Evolutionary conservation across 2,329 filamentous ascomycete species (phyloP), one percentile per base, ranked within the genome.

Genomic region (Periconia sp.): DNA sequence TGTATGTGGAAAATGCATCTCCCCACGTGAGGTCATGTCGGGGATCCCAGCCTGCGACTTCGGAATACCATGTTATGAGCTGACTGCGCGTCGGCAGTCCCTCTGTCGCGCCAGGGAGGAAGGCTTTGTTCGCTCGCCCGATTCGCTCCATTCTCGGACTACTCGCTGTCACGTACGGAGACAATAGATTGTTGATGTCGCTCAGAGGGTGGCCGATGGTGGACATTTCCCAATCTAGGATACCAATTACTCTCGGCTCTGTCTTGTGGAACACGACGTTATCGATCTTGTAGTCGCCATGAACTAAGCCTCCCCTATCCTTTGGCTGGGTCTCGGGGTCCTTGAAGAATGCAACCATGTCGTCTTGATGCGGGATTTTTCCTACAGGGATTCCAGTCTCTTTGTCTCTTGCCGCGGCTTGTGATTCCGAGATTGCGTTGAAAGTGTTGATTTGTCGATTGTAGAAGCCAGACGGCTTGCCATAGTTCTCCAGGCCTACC

Each of bases 201-300:
- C 90, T 93, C 19, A 97, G 83, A 1, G 94, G 94, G 73, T 99
- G 93, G n/a, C 94, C 94, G 50, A 97, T 87, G 0, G 94, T 97
- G 35, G 91, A 92, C 91, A 99, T 96, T 78, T 97, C 94, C 71
- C 74, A 89, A 83, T 99, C 94, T 6, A 97, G 77, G 50, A 97
- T 92, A 3, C 93, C 94, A 74, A 97, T 92, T 13, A 97, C 92
- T 49, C 87, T 81, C 6, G 92, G 86, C 72, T 93, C 89, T 0
- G 90, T 92, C 76, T 90, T 89, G 78, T 97, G 91, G 73, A 96
- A 99, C 46, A 80, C 77, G 27, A 81, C 68, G 52, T 80, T 81
- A 59, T 81, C 79, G 50, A 81, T 96, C 79, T 97, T 99, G 80
- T 93, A 99, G 74, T 99, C 94, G 35, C 94, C 94, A 69, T 97